These are phyloP conservation scores for Elsinoe necatrix DNA, from an alignment of 2,329 filamentous ascomycete genomes.

Conservation along the genomic window DNA sequence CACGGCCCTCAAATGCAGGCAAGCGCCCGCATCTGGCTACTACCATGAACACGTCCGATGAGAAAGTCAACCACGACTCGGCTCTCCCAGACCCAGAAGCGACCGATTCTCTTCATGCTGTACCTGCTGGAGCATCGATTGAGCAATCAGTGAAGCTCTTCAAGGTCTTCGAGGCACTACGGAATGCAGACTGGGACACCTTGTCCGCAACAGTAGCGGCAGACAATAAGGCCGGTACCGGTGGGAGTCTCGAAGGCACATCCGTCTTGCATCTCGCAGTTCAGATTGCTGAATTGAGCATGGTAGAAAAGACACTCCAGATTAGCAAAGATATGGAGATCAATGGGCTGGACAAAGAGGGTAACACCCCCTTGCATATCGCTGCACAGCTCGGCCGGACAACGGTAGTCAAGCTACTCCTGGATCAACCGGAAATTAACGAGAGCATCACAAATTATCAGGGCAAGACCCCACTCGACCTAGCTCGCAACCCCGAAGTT, in stretches of 20 bases:
- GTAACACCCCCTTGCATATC: slow-evolving; percentile 86
- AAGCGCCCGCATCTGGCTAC: slow-evolving; percentile 29
- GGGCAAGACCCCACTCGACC: slow-evolving; percentile 76
- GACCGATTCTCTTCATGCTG: slow-evolving; percentile 20
- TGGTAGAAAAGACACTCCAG: slow-evolving; percentile 91
- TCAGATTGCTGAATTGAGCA: slow-evolving; percentile 84
- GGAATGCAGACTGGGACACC: slow-evolving; percentile 60
- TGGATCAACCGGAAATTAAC: slow-evolving; percentile 77
- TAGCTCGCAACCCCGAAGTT: slow-evolving; percentile 86
- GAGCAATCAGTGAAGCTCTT: slow-evolving; percentile 95
- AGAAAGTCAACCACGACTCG: slow-evolving; percentile 16
- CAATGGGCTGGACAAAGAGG: slow-evolving; percentile 85
- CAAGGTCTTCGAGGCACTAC: slow-evolving; percentile 82
- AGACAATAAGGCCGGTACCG: slow-evolving; percentile 61
- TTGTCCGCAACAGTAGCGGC: slow-evolving; percentile 51
- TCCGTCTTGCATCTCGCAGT: slow-evolving; percentile 88
- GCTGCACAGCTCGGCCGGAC: slow-evolving; percentile 75
- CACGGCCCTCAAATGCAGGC: neutral
- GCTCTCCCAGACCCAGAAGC: slow-evolving; percentile 18
- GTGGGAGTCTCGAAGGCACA: slow-evolving; percentile 59
- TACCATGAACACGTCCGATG: slow-evolving; percentile 27
- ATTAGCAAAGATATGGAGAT: slow-evolving; percentile 55
- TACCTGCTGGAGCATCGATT: slow-evolving; percentile 45
- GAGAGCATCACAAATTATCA: slow-evolving; percentile 79
- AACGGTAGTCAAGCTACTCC: slow-evolving; percentile 70